These are phyloP conservation scores for Planoprotostelium fungivorum DNA, from an alignment of 78 protist genomes.

Conservation along the genomic window DNA sequence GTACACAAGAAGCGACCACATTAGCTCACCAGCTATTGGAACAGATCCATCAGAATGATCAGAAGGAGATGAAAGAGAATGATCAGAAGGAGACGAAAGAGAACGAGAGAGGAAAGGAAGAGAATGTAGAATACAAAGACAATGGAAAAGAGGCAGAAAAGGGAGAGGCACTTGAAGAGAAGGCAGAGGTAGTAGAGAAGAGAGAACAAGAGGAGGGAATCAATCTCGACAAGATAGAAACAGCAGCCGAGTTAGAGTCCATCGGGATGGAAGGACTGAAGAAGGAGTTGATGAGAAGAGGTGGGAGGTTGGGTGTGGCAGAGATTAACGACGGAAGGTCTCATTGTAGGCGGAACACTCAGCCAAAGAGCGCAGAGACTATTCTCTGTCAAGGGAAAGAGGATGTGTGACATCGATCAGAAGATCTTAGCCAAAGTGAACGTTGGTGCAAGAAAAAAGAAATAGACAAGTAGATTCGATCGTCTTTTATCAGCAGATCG, in stretches of 20 bases:
- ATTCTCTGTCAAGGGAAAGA: neutral
- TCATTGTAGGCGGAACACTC: neutral
- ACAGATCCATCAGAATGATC: conserved; percentile 22
- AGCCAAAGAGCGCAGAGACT: neutral
- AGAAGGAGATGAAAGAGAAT: conserved; percentile 10
- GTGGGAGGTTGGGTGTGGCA: no score
- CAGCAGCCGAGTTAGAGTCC: neutral
- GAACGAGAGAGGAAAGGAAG: conserved; percentile 1
- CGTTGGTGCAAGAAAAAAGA: neutral
- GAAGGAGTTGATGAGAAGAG: neutral
- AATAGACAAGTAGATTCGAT: no score
- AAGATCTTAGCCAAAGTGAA: neutral
- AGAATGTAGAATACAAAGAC: neutral
- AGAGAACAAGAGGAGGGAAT: neutral
- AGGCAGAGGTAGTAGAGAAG: no score
- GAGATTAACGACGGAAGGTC: neutral
- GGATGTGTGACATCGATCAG: neutral
- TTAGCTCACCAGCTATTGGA: conserved; percentile 21
- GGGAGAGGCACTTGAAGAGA: neutral
- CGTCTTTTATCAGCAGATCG: no score
- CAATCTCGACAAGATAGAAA: neutral
- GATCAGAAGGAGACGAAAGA: conserved; percentile 14
- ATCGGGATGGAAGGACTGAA: neutral
- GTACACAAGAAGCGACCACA: neutral
- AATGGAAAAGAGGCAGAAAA: conserved; percentile 21